Percentiles rank a stretch among this genome's conserved stretches.
phyloP scores from a whole-genome alignment of 768 basidiomycete species.

The Mycena rebaudengoi region DNA sequence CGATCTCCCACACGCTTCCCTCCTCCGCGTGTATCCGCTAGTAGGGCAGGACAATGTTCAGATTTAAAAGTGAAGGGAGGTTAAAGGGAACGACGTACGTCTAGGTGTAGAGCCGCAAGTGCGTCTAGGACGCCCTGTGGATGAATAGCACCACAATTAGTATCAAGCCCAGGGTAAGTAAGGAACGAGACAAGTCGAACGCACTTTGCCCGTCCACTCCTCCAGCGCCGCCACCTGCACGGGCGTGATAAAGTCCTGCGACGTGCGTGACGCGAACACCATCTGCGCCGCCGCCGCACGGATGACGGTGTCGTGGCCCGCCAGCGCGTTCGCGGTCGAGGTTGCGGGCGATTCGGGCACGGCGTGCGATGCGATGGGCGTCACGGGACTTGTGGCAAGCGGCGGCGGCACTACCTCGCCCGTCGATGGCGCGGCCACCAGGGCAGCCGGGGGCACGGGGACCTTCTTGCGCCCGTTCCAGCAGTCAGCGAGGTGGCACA shows the following conservation, averaged over 20 bases:
- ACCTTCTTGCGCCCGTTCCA: constrained; percentile 56
- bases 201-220: constrained; percentile 63
- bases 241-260: constrained; percentile 80
- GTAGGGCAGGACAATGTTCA: not conserved
- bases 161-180: constrained; percentile 9
- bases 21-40: constrained; percentile 53
- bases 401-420: constrained; percentile 47
- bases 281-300: constrained; percentile 84
- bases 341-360: constrained; percentile 28
- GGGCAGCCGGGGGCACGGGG: too few species aligned
- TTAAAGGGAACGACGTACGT: constrained; percentile 52
- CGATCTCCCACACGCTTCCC: constrained; percentile 65
- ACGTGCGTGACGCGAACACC: constrained; percentile 80
- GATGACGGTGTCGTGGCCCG: constrained; percentile 51
- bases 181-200: constrained; percentile 20
- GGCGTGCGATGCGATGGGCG: constrained; percentile 45
- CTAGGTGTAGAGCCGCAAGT: constrained; percentile 54
- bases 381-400: constrained; percentile 53
- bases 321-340: constrained; percentile 24
- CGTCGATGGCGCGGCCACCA: too few species aligned
- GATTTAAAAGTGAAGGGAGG: constrained; percentile 11
- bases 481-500: constrained; percentile 79
- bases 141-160: constrained; percentile 12
- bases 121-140: constrained; percentile 66
- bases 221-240: constrained; percentile 67